Evolutionary conservation across 495 filamentous ascomycete species (phyloP).

Genomic region (Cercophora newfieldiana): DNA sequence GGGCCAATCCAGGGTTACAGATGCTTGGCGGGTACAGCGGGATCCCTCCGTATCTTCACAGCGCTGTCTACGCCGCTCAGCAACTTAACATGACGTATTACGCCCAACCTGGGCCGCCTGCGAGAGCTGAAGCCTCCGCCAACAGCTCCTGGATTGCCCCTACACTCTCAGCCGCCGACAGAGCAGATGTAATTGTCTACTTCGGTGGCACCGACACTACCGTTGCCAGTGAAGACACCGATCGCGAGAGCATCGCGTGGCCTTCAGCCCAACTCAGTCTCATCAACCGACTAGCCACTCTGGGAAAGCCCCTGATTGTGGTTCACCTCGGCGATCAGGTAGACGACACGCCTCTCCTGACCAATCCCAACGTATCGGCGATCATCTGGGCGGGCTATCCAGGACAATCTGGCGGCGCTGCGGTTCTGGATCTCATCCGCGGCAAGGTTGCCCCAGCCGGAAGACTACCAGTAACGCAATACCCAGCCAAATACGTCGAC

Average conservation of each 20-base stretch:
- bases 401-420: slow-evolving; percentile 54
- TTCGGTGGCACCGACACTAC: slow-evolving; percentile 41
- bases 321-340: slow-evolving; percentile 53
- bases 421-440: slow-evolving; percentile 50
- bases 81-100: slow-evolving; percentile 28
- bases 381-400: slow-evolving; percentile 54
- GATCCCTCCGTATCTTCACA: slow-evolving; percentile 33
- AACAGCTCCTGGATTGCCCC: slow-evolving; percentile 58
- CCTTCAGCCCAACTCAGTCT: slow-evolving; percentile 37
- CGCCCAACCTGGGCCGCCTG: slow-evolving; percentile 24
- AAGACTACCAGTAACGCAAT: slow-evolving; percentile 58
- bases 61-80: slow-evolving; percentile 35
- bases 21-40: slow-evolving; percentile 44
- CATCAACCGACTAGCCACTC: slow-evolving; percentile 32
- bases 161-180: slow-evolving; percentile 31
- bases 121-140: slow-evolving; percentile 30
- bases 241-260: slow-evolving; percentile 42
- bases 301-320: slow-evolving; percentile 40
- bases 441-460: slow-evolving; percentile 55
- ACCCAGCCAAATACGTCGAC: slow-evolving; percentile 39
- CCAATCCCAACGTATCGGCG: slow-evolving; percentile 51
- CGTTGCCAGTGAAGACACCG: slow-evolving; percentile 38
- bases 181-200: slow-evolving; percentile 40
- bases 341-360: slow-evolving; percentile 50
- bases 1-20: slow-evolving; percentile 31